Base-by-base conservation (phyloP, 169 alveolate genomes). In the Plasmodium berghei region DNA sequence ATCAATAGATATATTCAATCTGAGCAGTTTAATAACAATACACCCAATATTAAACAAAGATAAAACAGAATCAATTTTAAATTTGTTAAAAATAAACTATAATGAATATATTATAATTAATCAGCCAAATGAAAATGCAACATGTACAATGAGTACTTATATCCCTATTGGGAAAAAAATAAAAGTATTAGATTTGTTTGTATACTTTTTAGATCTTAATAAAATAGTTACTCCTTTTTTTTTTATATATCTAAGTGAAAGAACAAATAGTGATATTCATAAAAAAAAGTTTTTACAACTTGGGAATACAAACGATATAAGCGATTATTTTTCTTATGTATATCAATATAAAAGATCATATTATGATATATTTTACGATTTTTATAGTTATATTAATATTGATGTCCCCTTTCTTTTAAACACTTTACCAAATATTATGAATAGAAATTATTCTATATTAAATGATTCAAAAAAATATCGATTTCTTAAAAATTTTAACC, bases 141-240 rank as follows among this genome's bases (percentile, higher is more conserved):
- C 48, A 34, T 12, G 58, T 67, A 56, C 14, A 67, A 22, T 9
- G n/a, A 83, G 63, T 12, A 69, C 52, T 9, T 63, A 45, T 61
- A 45, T 83, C 18, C 90, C 90, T 46, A 1, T 69, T 42, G 70
- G 70, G 20, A 66, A 83, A 67, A 83, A 72, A 62, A 83, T 83
- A 20, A 83, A 67, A 69, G 5, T 83, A 70, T 52, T 83, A 9
- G 86, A 83, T 72, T 72, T 83, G 10, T 83, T 83, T 69, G 24
- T 83, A 52, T 69, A 83, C 52, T 83, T 83, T 59, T 46, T 83
- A 18, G 90, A 83, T 67, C 71, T 83, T 12, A 83, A 61, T 54
- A 83, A 83, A 83, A 62, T 83, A 48, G 90, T 83, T 24, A 61
- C 90, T 5, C 90, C 90, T 28, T 69, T 83, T 20, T 83, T 83